Evolutionary conservation across 176 grass and related monocot species (phyloP).

Genomic region (Lolium perenne): DNA sequence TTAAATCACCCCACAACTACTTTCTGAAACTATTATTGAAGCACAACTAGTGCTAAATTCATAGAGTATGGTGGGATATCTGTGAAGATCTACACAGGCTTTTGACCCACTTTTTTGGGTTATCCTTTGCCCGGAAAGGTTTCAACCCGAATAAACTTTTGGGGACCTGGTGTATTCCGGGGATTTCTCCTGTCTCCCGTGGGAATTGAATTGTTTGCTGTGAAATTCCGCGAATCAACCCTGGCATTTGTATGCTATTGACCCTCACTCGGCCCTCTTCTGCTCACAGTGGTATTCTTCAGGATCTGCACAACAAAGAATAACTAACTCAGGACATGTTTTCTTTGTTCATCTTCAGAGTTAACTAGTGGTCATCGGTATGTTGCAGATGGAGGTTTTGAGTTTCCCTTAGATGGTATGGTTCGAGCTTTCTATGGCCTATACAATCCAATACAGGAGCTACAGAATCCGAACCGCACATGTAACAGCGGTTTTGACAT

Average conservation of each 20-base stretch:
- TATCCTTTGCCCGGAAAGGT: constrained; percentile 8
- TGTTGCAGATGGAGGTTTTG: not conserved
- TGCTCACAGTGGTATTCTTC: constrained; percentile 92
- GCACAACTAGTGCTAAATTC: not conserved
- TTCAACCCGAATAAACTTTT: not conserved
- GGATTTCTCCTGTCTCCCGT: not conserved
- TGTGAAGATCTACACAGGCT: not conserved
- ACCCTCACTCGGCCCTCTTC: constrained; percentile 84
- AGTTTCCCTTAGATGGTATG: no score
- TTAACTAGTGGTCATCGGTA: not conserved
- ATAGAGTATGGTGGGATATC: not conserved
- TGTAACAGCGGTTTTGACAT: not conserved
- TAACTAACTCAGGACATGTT: constrained; percentile 26
- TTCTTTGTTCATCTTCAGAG: not conserved
- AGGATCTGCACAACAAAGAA: constrained; percentile 65
- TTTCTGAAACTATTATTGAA: not conserved
- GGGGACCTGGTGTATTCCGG: not conserved
- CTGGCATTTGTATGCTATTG: constrained; percentile 46
- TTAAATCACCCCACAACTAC: not conserved
- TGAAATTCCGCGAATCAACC: not conserved
- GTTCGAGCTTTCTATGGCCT: not conserved
- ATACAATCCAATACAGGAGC: not conserved
- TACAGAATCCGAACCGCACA: not conserved
- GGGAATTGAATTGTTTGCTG: constrained; percentile 4
- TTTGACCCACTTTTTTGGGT: constrained; percentile 13